Conservation (phyloP, 2,329 filamentous ascomycete genomes). For the Ascochyta koolunga region DNA sequence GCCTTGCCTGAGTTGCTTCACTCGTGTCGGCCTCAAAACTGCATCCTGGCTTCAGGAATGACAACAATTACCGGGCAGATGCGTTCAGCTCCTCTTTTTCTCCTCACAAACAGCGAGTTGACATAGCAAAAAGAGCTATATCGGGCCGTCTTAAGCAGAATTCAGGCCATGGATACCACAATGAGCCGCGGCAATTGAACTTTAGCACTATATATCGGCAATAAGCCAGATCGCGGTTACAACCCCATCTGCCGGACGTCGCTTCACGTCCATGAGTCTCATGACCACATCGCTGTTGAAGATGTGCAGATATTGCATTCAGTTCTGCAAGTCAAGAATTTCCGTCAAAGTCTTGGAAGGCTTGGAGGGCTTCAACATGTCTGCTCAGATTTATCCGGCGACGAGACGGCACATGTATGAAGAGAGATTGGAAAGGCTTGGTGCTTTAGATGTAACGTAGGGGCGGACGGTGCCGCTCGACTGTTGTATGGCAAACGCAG, state of each 20-base stretch:
- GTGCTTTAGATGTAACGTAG: slow-evolving; percentile 2
- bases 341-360: not conserved
- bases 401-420: slow-evolving; percentile 3
- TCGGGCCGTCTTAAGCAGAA: slow-evolving; percentile 9
- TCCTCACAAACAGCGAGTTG: slow-evolving; percentile 7
- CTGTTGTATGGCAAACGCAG: not conserved
- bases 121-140: slow-evolving; percentile 7
- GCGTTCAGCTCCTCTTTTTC: slow-evolving; percentile 14
- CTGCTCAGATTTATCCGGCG: slow-evolving; percentile 5
- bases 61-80: not conserved
- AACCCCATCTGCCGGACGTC: slow-evolving; percentile 6
- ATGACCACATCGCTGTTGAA: not conserved
- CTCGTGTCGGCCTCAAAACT: not conserved
- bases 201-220: slow-evolving; percentile 7
- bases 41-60: not conserved
- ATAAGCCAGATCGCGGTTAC: not conserved
- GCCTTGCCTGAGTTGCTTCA: slow-evolving; percentile 10
- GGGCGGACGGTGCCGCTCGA: not conserved
- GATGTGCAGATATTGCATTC: not conserved
- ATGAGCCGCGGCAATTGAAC: slow-evolving; percentile 14
- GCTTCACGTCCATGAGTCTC: not conserved
- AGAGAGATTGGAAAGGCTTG: slow-evolving; percentile 5
- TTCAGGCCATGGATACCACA: slow-evolving; percentile 1
- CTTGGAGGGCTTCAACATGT: not conserved
- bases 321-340: slow-evolving; percentile 1